Base-by-base conservation (phyloP, 1,139 yeast genomes). In the Schwanniomyces etchellsii region DNA sequence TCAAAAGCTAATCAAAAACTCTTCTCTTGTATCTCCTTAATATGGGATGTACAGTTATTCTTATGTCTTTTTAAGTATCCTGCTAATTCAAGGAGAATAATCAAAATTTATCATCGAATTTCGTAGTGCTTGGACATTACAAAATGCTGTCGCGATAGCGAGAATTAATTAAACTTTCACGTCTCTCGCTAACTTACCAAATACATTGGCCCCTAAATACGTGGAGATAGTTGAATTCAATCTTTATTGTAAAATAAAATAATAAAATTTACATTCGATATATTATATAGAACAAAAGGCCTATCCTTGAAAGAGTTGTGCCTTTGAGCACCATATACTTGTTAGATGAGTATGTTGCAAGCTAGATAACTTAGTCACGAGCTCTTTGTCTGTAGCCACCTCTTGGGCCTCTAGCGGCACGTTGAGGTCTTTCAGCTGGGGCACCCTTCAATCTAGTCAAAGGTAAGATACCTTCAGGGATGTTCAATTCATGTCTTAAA, bases 401-500 rank as follows among this genome's bases (percentile, higher is more conserved):
- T 52, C 60, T 52, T 45, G 54, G 54, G 43, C 56, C 56, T 56
- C 67, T 60, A 46, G 57, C 38, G 60, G 62, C 68, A 68, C 67
- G 73, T 29, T 32, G 35, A 64, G 70, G 79, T 77, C 81, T 83
- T 73, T 78, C 91, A 74, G 81, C 86, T 64, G 84, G 80, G 62
- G 86, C 81, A 64, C 81, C 88, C 80, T 83, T 89, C 77, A 88
- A 85, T 81, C 93, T 85, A 70, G 98, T 91, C 70, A 85, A 82
- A 66, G 99, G 99, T 68, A 89, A 93, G 70, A 91, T 83, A 73
- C 89, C 95, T 70, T 83, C 93, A 73, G 98, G 98, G 60, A 91
- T 81, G 81, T 89, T 89, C 71, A 91, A 83, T 85, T 89, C 94
- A 65, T 84, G 86, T 77, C 97, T 85, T 68, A 91, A 84, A 84